Evolutionary conservation across 2,329 filamentous ascomycete genomes (phyloP), one percentile per base, ranked within the genome.

Genomic region (Kalmusia sp.): DNA sequence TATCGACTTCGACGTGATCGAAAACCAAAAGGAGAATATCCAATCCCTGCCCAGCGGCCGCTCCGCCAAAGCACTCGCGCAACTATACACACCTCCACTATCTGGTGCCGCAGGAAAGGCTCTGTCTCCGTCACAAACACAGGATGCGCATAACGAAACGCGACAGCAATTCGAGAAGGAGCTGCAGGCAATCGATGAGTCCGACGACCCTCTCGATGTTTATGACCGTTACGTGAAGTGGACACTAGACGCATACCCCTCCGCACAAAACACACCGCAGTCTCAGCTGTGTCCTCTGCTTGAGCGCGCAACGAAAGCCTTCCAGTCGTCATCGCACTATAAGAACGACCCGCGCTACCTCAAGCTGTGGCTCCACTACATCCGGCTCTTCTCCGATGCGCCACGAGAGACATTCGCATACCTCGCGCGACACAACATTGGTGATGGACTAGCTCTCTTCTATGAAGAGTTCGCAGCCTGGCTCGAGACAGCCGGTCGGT

Each of bases 161-260:
- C 86, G 93, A 62, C 86, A 89, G 64, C 89, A 93, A 68, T 98
- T 91, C 65, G 95, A 99, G 76, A 84, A 86, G 11, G 95, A 98
- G 74, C 77, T 98, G 15, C 82, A 86, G 37, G 85, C 81, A 41
- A 87, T 96, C 45, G 84, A 86, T 58, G 95, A 99, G 72, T 91
- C 91, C 0, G 95, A 99, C 71, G 95, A 99, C 68, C 95, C 95
- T 1, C 86, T 99, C 41, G 95, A 98, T 67, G 85, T 97, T 57
- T 99, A 92, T 78, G 93, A 98, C 73, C 88, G 95, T 72, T 99
- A 99, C 72, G 91, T 98, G 52, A 92, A 92, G 76, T 99, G 95
- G 95, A 96, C 93, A 1, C 80, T 98, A 24, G 91, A 97, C 74
- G 90, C 93, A 48, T 99, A 98, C 73, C 93, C 95, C 2, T 93